Percentiles rank a stretch among this genome's conserved stretches.
Evolutionary conservation across 805 yeast species (phyloP).

Genomic region (Starmerella bombi): DNA sequence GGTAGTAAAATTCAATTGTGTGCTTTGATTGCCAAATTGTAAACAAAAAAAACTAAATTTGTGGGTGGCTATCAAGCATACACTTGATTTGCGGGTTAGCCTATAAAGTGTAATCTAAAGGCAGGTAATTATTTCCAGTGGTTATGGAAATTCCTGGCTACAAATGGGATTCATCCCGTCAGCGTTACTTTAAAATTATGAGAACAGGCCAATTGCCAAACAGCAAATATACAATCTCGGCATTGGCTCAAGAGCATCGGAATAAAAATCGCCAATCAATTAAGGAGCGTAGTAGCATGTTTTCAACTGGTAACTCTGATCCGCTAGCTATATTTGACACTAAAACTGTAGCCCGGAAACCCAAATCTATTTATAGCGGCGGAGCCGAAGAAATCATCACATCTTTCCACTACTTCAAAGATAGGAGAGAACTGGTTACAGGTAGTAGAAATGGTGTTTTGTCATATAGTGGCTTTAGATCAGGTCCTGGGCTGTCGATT

Average conservation of each 20-base stretch:
- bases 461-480: neutral
- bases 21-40: too few species aligned
- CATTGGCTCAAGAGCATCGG: constrained; percentile 7
- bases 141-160: constrained; percentile 18
- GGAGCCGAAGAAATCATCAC: neutral
- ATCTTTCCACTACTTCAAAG: neutral
- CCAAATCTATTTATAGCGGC: neutral
- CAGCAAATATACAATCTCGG: constrained; percentile 13
- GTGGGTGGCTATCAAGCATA: too few species aligned
- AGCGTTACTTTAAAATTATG: constrained; percentile 15
- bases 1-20: too few species aligned
- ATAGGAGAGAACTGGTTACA: neutral
- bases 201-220: constrained; percentile 15
- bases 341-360: neutral
- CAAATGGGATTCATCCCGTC: constrained; percentile 13
- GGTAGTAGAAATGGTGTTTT: constrained; percentile 11
- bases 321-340: neutral
- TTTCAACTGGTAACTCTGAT: neutral
- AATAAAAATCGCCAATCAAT: neutral
- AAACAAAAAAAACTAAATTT: too few species aligned
- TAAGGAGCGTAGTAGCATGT: neutral
- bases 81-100: too few species aligned
- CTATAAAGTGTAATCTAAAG: too few species aligned
- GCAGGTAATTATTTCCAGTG: too few species aligned
- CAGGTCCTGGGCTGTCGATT: constrained; percentile 7